A percentile compares a stretch with the other conserved stretches of the same genome.
phyloP scores from a whole-genome alignment of 331 rosid genomes.

The Stylosanthes scabra region DNA sequence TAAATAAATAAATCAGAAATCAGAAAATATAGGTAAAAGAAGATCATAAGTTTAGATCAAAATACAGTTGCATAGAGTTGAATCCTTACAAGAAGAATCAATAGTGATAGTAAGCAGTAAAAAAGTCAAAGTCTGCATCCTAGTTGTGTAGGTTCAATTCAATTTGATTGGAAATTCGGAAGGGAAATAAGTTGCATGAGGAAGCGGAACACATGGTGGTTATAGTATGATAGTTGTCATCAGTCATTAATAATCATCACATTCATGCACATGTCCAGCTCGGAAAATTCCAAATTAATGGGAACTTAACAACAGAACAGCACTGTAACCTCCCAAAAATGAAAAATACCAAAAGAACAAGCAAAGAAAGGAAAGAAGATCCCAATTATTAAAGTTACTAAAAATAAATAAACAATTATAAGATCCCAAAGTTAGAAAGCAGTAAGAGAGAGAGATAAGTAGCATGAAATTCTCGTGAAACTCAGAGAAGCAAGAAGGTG shows the following conservation, averaged over 20 bases:
- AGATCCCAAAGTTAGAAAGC: neutral
- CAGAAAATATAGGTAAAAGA: neutral
- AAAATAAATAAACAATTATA: neutral
- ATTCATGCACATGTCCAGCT: neutral
- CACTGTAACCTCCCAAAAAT: constrained; percentile 9
- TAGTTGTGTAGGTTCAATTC: neutral
- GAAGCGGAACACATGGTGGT: neutral
- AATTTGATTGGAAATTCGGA: constrained; percentile 11
- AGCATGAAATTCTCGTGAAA: constrained; percentile 35
- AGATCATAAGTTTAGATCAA: constrained; percentile 16
- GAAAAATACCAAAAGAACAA: constrained; percentile 17
- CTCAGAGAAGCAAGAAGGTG: constrained; percentile 12
- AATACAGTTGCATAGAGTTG: constrained; percentile 25
- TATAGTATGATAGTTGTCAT: neutral
- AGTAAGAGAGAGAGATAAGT: constrained; percentile 15
- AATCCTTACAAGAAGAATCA: constrained; percentile 7
- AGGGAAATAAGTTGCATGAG: constrained; percentile 2
- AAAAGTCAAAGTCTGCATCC: neutral
- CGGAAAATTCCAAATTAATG: constrained; percentile 19
- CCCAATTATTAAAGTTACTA: neutral
- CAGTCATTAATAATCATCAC: neutral
- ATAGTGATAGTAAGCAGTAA: constrained; percentile 6
- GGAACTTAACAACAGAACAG: constrained; percentile 15
- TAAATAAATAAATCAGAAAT: neutral
- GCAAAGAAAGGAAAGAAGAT: constrained; percentile 28